Percentiles rank a stretch among this genome's conserved stretches.
phyloP scores from a whole-genome alignment of 2,329 filamentous ascomycete species.

The Exophiala lecanii-corni region DNA sequence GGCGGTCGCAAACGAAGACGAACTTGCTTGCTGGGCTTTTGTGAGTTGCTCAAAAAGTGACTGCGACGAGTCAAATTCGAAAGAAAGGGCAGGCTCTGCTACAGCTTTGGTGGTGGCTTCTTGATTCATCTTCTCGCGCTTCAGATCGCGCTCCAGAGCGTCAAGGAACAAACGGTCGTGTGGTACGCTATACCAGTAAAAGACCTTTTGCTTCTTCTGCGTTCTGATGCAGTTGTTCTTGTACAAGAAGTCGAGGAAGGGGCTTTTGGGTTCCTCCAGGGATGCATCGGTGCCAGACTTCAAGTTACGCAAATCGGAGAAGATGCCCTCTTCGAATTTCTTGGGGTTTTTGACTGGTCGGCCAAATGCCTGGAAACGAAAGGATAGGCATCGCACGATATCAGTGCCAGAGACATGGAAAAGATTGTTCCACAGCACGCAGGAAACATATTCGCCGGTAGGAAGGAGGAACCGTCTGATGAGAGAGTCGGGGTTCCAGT shows the following conservation, averaged over 20 bases:
- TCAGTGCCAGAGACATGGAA: constrained; percentile 99
- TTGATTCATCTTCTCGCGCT: constrained; percentile 99
- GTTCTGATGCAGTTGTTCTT: constrained; percentile 99
- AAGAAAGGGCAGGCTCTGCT: constrained; percentile 93
- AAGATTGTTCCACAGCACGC: constrained; percentile 97
- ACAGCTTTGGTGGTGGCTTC: constrained; percentile 95
- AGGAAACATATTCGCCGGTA: constrained; percentile 97
- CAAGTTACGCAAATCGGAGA: constrained; percentile 94
- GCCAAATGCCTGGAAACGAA: constrained; percentile 97
- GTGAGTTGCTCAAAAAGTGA: constrained; percentile 99
- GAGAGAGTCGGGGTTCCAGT: constrained; percentile 95
- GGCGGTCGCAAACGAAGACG: constrained; percentile 88
- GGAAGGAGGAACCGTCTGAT: constrained; percentile 92
- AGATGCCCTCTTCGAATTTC: constrained; percentile 99
- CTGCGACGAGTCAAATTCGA: constrained; percentile 98
- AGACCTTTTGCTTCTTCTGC: constrained; percentile 99
- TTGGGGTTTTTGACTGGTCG: constrained; percentile 99
- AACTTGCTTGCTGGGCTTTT: constrained; percentile 97
- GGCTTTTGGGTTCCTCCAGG: constrained; percentile 96
- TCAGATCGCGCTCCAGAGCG: constrained; percentile 91
- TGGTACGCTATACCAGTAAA: constrained; percentile 99
- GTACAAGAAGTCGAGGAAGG: constrained; percentile 97
- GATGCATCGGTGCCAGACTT: constrained; percentile 98
- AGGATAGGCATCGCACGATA: constrained; percentile 95
- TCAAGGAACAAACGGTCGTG: constrained; percentile 97